Evolutionary conservation across 78 protist genomes (phyloP), one percentile per base, ranked within the genome.

Genomic region (Chrysochromulina tobinii): DNA sequence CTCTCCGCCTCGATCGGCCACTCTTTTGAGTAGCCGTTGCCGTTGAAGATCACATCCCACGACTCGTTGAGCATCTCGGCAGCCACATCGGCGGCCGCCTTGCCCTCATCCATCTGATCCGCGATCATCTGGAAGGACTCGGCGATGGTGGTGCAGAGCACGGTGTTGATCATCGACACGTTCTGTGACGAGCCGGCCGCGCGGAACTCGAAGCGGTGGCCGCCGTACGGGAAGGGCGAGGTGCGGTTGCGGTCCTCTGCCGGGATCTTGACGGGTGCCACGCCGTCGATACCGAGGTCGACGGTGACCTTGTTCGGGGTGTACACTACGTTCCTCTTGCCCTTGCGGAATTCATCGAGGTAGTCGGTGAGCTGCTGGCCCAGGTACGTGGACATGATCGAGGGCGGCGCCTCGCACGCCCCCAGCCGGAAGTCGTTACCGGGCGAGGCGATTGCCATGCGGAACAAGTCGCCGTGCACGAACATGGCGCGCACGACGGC

Each of bases 361-460:
- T 69, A 85, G 18, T 59, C 12, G 75, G 93, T 95, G 27, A 96
- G 59, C 88, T 90, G 83, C 23, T 87, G 89, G 84, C 99, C 99
- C 3, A 96, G 88, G 94, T 94, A 97, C 75, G 97, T 93, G n/a
- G 98, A 96, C 88, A 98, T 94, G 90, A 98, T 97, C 21, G 97
- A 97, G 38, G 99, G 99, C 61, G 99, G 99, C 4, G 99, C 99
- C 91, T 98, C 99, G 89, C 90, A 81, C 58, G 97, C 98, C 58
- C 99, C 99, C 64, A 98, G 96, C 68, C 99, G 96, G 90, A 92
- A 96, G 88, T 98, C 99, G 92, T 98, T 97, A 66, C 98, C 92
- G 21, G 93, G 89, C 53, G 89, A 58, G 3, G 93, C 95, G 83
- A 90, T 73, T 21, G 95, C 68, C 17, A 53, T 51, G 69, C 93